These are phyloP conservation scores for Kodamaea plutei DNA, from an alignment of 1,139 yeast genomes.

Conservation along the genomic window DNA sequence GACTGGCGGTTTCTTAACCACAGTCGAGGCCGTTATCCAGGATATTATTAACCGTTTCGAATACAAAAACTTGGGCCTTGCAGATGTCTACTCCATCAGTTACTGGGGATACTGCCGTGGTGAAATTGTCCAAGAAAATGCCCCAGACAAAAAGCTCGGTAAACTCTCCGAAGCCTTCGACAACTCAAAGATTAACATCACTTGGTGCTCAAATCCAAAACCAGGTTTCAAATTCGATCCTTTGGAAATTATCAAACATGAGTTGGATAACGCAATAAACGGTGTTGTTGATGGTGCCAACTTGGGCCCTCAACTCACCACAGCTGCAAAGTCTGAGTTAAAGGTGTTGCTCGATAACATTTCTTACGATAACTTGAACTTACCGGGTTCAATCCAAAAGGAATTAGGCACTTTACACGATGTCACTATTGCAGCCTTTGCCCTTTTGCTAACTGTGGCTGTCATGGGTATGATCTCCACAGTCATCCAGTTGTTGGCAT, in stretches of 20 bases:
- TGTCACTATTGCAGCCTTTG: conserved; percentile 30
- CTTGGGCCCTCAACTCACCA: conserved; percentile 14
- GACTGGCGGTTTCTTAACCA: conserved; percentile 45
- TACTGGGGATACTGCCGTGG: conserved; percentile 79
- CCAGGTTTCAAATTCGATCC: conserved; percentile 53
- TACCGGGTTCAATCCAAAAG: conserved; percentile 36
- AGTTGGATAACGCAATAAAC: conserved; percentile 31
- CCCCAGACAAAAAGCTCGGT: conserved; percentile 7
- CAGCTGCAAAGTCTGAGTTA: conserved; percentile 22
- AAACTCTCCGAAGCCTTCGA: conserved; percentile 22
- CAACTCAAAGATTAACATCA: conserved; percentile 38
- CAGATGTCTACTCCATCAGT: conserved; percentile 61
- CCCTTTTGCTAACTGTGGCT: conserved; percentile 15
- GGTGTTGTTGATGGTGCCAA: conserved; percentile 22
- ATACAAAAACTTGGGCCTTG: conserved; percentile 42
- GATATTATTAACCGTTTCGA: conserved; percentile 13
- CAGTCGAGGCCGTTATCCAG: conserved; percentile 35
- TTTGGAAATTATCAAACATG: conserved; percentile 39
- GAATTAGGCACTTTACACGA: conserved; percentile 29
- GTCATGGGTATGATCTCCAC: conserved; percentile 40
- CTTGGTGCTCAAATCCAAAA: conserved; percentile 54
- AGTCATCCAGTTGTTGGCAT: conserved; percentile 35
- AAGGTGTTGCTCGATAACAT: conserved; percentile 28
- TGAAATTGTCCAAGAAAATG: conserved; percentile 10
- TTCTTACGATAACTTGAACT: conserved; percentile 26